Evolutionary conservation across 306 rosid genomes (phyloP), one percentile per base, ranked within the genome.

Genomic region (Corylus avellana): DNA sequence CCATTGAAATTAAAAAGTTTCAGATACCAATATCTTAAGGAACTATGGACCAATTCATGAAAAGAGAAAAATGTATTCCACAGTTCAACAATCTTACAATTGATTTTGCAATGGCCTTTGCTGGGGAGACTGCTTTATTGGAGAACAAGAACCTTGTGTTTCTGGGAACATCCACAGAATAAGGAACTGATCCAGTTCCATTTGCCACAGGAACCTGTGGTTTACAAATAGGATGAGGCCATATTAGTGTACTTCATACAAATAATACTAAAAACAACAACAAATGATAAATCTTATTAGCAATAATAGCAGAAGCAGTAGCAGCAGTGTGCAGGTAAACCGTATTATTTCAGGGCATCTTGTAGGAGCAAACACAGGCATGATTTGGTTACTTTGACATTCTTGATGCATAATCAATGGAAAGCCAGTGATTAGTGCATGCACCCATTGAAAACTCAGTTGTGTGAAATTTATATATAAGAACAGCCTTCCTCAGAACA

Each of bases 121-220:
- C 88, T 20, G 96, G 99, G 87, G 94, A 90, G 74, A 80, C 87
- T 75, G 92, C 88, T 86, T 86, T 93, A 85, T 87, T 96, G 84
- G 97, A 88, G 80, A 96, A 96, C 89, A 96, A 96, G 85, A 96
- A 96, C 84, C 97, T 90, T 78, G 98, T 91, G 89, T 93, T 85
- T 85, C 98, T 87, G 11, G 99, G 99, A 85, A 91, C 97, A 89
- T 93, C 97, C 80, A 91, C 86, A 53, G 96, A 89, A 87, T 84
- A 96, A 72, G 99, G 99, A 87, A 91, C 90, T 25, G 96, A 93
- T 70, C 94, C 98, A 87, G 98, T 84, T 83, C 98, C 99, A 89
- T 96, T 95, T 84, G 99, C 96, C 80, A 96, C 93, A 70, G 99
- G 99, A 85, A 96, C 98, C 99, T 91, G 79, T 50, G 61, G 84